Base-by-base conservation (phyloP, 176 grass and related monocot genomes). In the Oryza brachyantha region DNA sequence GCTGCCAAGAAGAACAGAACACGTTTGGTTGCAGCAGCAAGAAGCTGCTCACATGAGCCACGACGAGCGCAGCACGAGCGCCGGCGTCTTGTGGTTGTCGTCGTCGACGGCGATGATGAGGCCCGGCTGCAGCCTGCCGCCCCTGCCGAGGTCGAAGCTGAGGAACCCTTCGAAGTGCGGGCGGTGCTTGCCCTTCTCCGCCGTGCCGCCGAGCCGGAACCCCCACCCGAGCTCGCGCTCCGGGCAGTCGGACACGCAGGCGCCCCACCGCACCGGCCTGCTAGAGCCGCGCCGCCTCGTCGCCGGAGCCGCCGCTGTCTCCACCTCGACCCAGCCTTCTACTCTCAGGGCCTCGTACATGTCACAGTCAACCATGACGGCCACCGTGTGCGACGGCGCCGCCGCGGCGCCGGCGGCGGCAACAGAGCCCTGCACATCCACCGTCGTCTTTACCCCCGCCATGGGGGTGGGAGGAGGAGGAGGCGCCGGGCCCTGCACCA, bases 21-120 rank as follows among this genome's bases (percentile, higher is more conserved):
- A 40, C n/a, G n/a, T n/a, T 11, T 10, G 2, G 38, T 40, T 40
- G 38, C 38, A 40, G 38, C n/a, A n/a, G n/a, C n/a, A n/a, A n/a
- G n/a, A n/a, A n/a, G n/a, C n/a, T n/a, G n/a, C n/a, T 94, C 81
- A 92, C 73, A 94, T 90, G 60, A 61, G 77, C 95, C 95, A 97
- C 10, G 79, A 90, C 10, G 91, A 90, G 36, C 87, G 80, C 66
- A 94, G 83, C 8, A 94, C 84, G 60, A 97, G 40, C 32, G 82
- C 86, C 0, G 89, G 79, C 4, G 73, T 71, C 39, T 73, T 57
- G 79, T n/a, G n/a, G n/a, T 83, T 81, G 22, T 29, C 25, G 31
- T 88, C 89, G 64, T 78, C 75, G 66, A 87, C 69, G 66, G 62
- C 63, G n/a, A 81, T 84, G 10, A 88, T 87, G 58, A 92, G 40